Percentiles rank a stretch among this genome's conserved stretches.
These are phyloP conservation scores for Schizophyllum amplum DNA, from an alignment of 1,284 basidiomycete species.

Conservation along the genomic window DNA sequence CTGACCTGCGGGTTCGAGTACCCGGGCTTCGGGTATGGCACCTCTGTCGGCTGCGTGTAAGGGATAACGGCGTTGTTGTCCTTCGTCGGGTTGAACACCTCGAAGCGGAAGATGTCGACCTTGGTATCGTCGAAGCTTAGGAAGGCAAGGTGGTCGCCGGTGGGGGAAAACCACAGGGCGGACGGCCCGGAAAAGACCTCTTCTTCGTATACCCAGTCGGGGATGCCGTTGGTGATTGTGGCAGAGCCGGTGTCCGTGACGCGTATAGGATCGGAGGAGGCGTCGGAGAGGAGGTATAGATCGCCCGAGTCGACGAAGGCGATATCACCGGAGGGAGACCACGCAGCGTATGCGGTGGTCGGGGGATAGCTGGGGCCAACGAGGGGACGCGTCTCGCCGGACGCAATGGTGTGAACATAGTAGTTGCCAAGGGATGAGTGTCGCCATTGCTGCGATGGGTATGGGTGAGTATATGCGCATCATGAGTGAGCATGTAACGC, in stretches of 20 bases:
- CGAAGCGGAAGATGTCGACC: constrained; percentile 82
- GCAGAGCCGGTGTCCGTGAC: constrained; percentile 79
- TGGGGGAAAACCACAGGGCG: constrained; percentile 90
- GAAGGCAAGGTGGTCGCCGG: constrained; percentile 76
- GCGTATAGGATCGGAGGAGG: constrained; percentile 46
- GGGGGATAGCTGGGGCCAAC: constrained; percentile 60
- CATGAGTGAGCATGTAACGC: constrained; percentile 1
- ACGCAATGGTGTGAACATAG: constrained; percentile 67
- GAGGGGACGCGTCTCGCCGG: constrained; percentile 60
- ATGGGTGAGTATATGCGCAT: not conserved
- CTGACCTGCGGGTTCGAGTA: constrained; percentile 84
- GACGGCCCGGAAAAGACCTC: constrained; percentile 74
- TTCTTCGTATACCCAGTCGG: constrained; percentile 97
- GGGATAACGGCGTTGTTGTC: constrained; percentile 64
- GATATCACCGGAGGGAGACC: constrained; percentile 80
- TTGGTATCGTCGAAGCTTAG: constrained; percentile 83
- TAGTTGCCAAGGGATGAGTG: constrained; percentile 85
- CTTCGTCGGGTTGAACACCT: constrained; percentile 82
- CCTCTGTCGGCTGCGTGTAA: constrained; percentile 70
- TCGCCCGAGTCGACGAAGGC: constrained; percentile 82
- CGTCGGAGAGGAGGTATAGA: constrained; percentile 68
- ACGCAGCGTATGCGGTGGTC: constrained; percentile 68
- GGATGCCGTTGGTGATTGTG: constrained; percentile 88
- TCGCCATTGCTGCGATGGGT: constrained; percentile 72
- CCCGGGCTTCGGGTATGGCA: constrained; percentile 92